These are phyloP conservation scores for Venturia asperata DNA, from an alignment of 2,329 filamentous ascomycete genomes.

Conservation along the genomic window DNA sequence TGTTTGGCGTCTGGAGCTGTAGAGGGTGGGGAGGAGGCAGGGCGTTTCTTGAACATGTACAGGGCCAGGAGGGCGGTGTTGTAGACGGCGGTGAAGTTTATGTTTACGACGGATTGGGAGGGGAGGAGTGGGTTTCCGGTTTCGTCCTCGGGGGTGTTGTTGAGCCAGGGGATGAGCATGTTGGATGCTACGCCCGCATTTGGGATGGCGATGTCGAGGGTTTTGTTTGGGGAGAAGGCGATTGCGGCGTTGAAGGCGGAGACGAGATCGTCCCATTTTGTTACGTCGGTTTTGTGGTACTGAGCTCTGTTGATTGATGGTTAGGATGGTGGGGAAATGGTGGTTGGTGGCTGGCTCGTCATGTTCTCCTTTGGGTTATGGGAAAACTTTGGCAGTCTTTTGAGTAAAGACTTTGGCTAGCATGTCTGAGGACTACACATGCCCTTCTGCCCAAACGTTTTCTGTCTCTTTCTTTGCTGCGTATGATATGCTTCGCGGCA, in stretches of 20 bases:
- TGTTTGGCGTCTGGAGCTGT: neutral
- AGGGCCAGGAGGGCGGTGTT: slow-evolving; percentile 23
- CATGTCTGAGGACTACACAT: too few relatives aligned
- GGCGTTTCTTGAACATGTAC: slow-evolving; percentile 29
- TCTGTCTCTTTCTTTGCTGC: too few relatives aligned
- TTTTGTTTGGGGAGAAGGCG: slow-evolving; percentile 24
- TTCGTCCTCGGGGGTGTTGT: neutral
- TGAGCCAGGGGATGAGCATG: slow-evolving; percentile 1
- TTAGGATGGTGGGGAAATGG: neutral
- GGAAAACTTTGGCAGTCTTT: too few relatives aligned
- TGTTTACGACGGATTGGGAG: slow-evolving; percentile 21
- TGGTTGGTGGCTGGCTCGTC: too few relatives aligned
- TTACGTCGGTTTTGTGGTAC: slow-evolving; percentile 30
- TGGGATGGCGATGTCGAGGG: slow-evolving; percentile 29
- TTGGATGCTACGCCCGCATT: slow-evolving; percentile 26
- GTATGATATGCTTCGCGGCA: too few relatives aligned
- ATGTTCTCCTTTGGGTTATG: too few relatives aligned
- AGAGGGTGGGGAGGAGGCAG: neutral
- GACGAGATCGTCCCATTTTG: slow-evolving; percentile 27
- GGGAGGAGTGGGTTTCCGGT: slow-evolving; percentile 24
- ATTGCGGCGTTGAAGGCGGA: slow-evolving; percentile 30
- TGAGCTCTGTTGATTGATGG: slow-evolving; percentile 22
- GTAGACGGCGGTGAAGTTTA: slow-evolving; percentile 23
- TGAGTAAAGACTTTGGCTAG: too few relatives aligned
- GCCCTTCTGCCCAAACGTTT: too few relatives aligned